Percentiles rank a stretch among this genome's conserved stretches.
phyloP scores from a whole-genome alignment of 768 basidiomycete species.

The Cubamyces lactineus region DNA sequence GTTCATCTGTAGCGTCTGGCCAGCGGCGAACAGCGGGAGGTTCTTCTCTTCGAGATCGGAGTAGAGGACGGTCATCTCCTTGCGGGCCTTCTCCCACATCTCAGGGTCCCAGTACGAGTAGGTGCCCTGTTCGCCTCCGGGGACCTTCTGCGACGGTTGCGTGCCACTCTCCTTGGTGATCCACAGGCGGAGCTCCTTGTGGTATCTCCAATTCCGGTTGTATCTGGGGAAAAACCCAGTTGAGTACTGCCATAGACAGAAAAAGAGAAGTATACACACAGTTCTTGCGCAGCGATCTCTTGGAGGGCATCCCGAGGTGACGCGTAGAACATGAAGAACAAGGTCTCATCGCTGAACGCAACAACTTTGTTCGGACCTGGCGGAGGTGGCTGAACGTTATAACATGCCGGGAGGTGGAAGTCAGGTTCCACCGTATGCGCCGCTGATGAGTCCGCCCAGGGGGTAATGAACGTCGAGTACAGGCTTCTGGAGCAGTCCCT shows the following conservation, averaged over 20 bases:
- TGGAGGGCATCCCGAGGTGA: conserved; percentile 90
- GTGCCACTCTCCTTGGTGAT: conserved; percentile 89
- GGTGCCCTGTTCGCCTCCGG: conserved; percentile 81
- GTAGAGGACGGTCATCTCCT: conserved; percentile 77
- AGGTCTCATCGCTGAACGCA: conserved; percentile 91
- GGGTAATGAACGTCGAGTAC: conserved; percentile 93
- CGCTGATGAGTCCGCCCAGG: conserved; percentile 91
- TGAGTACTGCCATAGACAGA: no score
- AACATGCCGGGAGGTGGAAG: conserved; percentile 88
- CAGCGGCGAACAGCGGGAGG: conserved; percentile 58
- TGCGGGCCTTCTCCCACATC: conserved; percentile 75
- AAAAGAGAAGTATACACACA: conserved; percentile 58
- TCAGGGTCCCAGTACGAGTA: conserved; percentile 92
- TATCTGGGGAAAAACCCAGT: conserved; percentile 46
- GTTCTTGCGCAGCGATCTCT: conserved; percentile 92
- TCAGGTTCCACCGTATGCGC: conserved; percentile 89
- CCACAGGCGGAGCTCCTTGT: conserved; percentile 86
- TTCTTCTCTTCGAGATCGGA: conserved; percentile 77
- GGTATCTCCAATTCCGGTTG: conserved; percentile 95
- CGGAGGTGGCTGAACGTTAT: conserved; percentile 88
- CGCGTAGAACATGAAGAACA: conserved; percentile 98
- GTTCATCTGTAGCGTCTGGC: conserved; percentile 34
- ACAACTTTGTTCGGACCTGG: conserved; percentile 80
- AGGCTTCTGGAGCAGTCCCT: conserved; percentile 57
- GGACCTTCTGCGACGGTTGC: conserved; percentile 73